These are phyloP conservation scores for Centaurea solstitialis DNA, from an alignment of 129 eudicot species.

Conservation along the genomic window DNA sequence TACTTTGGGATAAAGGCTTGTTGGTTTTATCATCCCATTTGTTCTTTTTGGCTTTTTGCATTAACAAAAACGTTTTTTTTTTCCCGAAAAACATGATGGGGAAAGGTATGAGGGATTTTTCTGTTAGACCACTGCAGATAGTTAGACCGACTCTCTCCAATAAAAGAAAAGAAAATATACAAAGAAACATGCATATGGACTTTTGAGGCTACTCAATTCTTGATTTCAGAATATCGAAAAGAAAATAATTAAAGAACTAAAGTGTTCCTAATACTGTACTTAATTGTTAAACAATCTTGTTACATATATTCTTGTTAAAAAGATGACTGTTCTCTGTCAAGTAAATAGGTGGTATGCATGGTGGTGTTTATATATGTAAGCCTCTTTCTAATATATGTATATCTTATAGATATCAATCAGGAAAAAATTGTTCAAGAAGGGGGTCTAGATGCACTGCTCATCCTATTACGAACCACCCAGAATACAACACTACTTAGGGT, in stretches of 20 bases:
- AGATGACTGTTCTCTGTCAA: background rate
- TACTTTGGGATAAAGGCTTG: too few relatives aligned
- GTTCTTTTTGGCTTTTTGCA: too few relatives aligned
- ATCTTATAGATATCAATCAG: slow-evolving; percentile 71
- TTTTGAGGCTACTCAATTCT: too few relatives aligned
- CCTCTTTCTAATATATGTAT: background rate
- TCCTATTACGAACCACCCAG: slow-evolving; percentile 74
- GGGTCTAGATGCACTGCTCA: slow-evolving; percentile 89
- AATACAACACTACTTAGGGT: slow-evolving; percentile 87
- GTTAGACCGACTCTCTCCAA: too few relatives aligned
- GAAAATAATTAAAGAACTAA: background rate
- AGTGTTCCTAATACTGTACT: background rate
- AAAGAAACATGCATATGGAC: too few relatives aligned
- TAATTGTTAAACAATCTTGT: background rate
- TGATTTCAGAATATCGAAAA: too few relatives aligned
- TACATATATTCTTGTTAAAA: background rate
- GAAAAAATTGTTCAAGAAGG: slow-evolving; percentile 96
- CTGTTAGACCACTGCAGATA: too few relatives aligned
- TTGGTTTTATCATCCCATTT: too few relatives aligned
- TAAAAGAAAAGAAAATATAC: too few relatives aligned
- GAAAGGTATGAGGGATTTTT: too few relatives aligned
- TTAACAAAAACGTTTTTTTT: too few relatives aligned
- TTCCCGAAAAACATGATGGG: too few relatives aligned
- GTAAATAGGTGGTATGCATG: slow-evolving; percentile 5
- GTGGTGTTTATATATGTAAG: slow-evolving; percentile 1